A percentile compares a stretch with the other conserved stretches of the same genome.
phyloP scores from a whole-genome alignment of 192 early-diverging fungal species.

The Coemansia guatemalensis region DNA sequence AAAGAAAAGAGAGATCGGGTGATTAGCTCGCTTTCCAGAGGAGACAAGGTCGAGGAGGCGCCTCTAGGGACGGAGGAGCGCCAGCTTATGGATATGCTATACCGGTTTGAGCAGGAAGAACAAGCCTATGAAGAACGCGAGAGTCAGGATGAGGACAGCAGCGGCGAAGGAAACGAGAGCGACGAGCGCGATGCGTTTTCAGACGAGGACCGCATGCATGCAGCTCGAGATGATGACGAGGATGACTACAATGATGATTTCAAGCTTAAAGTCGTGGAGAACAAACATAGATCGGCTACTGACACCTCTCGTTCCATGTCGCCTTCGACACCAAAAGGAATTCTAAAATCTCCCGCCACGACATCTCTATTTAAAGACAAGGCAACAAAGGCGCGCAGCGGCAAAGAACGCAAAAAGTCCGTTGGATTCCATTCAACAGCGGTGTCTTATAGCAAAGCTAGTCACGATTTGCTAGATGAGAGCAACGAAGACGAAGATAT shows the following conservation, averaged over 20 bases:
- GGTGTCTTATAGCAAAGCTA: slow-evolving; percentile 7
- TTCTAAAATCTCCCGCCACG: slow-evolving; percentile 22
- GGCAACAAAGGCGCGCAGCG: neutral
- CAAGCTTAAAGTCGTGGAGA: slow-evolving; percentile 20
- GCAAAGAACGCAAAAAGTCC: slow-evolving; percentile 9
- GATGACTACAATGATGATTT: slow-evolving; percentile 42
- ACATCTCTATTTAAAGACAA: slow-evolving; percentile 3
- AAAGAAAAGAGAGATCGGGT: slow-evolving; percentile 18
- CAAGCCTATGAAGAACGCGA: slow-evolving; percentile 14
- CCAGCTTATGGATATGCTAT: slow-evolving; percentile 30
- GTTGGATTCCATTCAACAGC: slow-evolving; percentile 28
- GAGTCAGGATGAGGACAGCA: slow-evolving; percentile 6
- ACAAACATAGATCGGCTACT: neutral
- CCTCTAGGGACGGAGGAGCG: slow-evolving; percentile 19
- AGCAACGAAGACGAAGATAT: slow-evolving; percentile 22
- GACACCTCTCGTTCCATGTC: neutral
- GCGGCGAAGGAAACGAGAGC: neutral
- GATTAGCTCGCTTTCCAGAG: slow-evolving; percentile 10
- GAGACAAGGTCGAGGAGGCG: neutral
- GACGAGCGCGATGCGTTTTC: slow-evolving; percentile 40
- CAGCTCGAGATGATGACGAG: slow-evolving; percentile 44
- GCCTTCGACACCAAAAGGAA: slow-evolving; percentile 12
- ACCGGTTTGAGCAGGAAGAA: slow-evolving; percentile 35
- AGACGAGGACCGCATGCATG: slow-evolving; percentile 40
- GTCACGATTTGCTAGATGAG: slow-evolving; percentile 23